A percentile compares a stretch with the other conserved stretches of the same genome.
These are phyloP conservation scores for Hyphopichia wangnamkhiaoensis DNA, from an alignment of 1,139 yeast genomes.

Conservation along the genomic window DNA sequence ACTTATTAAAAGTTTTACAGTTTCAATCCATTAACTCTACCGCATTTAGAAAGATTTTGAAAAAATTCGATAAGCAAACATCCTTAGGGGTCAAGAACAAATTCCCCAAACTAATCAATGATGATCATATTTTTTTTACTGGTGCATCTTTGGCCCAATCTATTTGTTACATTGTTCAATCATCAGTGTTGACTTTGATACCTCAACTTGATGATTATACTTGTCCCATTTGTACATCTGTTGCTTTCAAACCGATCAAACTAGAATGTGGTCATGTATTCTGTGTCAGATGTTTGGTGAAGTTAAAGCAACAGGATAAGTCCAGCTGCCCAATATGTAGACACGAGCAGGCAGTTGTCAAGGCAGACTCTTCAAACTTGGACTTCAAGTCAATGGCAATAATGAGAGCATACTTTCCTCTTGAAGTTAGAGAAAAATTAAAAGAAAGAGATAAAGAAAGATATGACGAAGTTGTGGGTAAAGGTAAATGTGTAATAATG, in stretches of 20 bases:
- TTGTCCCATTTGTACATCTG: constrained; percentile 70
- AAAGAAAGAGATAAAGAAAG: constrained; percentile 59
- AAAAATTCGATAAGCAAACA: constrained; percentile 76
- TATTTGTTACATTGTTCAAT: constrained; percentile 57
- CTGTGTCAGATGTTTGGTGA: constrained; percentile 71
- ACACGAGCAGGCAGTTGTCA: constrained; percentile 46
- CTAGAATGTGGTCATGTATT: constrained; percentile 65
- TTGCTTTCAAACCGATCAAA: constrained; percentile 71
- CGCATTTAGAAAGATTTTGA: constrained; percentile 67
- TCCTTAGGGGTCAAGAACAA: constrained; percentile 49
- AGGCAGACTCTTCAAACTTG: constrained; percentile 61
- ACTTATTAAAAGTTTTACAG: constrained; percentile 56
- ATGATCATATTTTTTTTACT: constrained; percentile 46
- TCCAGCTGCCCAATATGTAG: constrained; percentile 72
- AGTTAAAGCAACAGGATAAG: constrained; percentile 58
- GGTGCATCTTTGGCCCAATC: constrained; percentile 56
- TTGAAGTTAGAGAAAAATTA: constrained; percentile 63
- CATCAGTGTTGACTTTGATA: constrained; percentile 52
- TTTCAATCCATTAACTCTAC: constrained; percentile 64
- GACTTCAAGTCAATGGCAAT: constrained; percentile 55
- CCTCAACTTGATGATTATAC: constrained; percentile 77
- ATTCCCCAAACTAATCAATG: constrained; percentile 48
- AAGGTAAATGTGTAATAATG: constrained; percentile 12
- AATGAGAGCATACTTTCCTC: constrained; percentile 63
- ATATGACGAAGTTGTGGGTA: constrained; percentile 29